Evolutionary conservation across 2,329 filamentous ascomycete genomes (phyloP).

Genomic region (Microsporum audouinii): DNA sequence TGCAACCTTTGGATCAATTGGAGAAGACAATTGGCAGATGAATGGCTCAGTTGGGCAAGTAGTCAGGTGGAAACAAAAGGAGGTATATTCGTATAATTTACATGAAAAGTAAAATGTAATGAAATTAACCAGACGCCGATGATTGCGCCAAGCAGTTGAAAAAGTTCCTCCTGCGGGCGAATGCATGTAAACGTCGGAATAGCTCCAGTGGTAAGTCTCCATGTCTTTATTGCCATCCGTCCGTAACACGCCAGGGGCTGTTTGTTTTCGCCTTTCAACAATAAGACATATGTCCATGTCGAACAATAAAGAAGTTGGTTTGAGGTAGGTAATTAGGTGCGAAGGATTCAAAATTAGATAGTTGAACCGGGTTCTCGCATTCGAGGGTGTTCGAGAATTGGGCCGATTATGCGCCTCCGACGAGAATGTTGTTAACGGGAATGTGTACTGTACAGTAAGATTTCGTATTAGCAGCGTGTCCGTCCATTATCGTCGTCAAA

Average conservation of each 20-base stretch:
- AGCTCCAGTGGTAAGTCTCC: background rate
- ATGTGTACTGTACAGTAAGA: slow-evolving; percentile 33
- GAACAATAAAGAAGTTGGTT: background rate
- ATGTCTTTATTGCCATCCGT: background rate
- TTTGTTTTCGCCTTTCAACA: background rate
- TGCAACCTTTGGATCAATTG: background rate
- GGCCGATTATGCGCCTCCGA: slow-evolving; percentile 33
- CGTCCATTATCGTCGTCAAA: background rate
- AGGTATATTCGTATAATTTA: slow-evolving; percentile 2
- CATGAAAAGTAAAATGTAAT: background rate
- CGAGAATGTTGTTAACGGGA: slow-evolving; percentile 41
- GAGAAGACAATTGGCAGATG: background rate
- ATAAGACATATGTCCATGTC: background rate
- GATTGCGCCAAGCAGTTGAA: background rate
- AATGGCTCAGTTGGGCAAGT: background rate
- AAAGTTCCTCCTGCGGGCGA: background rate
- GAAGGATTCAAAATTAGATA: background rate
- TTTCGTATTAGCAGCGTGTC: background rate
- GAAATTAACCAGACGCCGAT: background rate
- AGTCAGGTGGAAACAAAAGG: background rate
- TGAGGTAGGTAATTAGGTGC: background rate
- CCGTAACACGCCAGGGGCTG: background rate
- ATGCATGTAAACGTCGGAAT: background rate
- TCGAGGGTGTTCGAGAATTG: background rate
- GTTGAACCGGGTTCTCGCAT: background rate